Percentiles rank a stretch among this genome's conserved stretches.
Evolutionary conservation across 78 protist species (phyloP).

Genomic region (Pigoraptor vietnamica): DNA sequence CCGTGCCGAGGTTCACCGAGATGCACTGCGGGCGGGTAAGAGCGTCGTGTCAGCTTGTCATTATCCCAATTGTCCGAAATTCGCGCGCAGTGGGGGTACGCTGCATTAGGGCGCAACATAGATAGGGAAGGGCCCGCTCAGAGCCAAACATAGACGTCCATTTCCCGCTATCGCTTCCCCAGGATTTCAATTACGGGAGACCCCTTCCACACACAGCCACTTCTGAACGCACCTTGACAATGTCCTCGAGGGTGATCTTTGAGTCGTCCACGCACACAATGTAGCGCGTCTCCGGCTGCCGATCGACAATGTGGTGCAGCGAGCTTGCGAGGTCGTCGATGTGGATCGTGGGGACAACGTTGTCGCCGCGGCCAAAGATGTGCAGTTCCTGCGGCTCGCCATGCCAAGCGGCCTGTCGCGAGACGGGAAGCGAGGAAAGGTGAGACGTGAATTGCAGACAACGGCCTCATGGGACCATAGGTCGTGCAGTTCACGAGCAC

Average conservation of each 20-base stretch:
- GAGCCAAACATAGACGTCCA: too few relatives aligned
- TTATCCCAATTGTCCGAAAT: too few relatives aligned
- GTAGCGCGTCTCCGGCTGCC: slow-evolving; percentile 10
- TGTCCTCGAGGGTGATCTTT: background rate
- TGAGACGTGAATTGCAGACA: too few relatives aligned
- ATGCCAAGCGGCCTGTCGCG: slow-evolving; percentile 9
- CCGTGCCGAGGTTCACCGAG: slow-evolving; percentile 22
- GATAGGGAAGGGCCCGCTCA: too few relatives aligned
- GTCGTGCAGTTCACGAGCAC: too few relatives aligned
- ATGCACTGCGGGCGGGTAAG: background rate
- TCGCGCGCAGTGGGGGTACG: too few relatives aligned
- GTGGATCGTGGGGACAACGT: slow-evolving; percentile 55
- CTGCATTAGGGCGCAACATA: too few relatives aligned
- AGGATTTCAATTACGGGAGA: too few relatives aligned
- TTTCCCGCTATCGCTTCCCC: too few relatives aligned
- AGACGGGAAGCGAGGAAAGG: slow-evolving; percentile 24
- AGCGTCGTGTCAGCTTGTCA: too few relatives aligned
- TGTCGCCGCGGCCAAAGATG: slow-evolving; percentile 23
- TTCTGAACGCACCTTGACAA: slow-evolving; percentile 19
- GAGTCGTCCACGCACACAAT: slow-evolving; percentile 34
- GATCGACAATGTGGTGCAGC: background rate
- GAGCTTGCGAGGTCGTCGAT: slow-evolving; percentile 19
- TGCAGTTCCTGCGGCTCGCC: background rate
- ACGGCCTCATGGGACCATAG: too few relatives aligned
- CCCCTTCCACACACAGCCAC: too few relatives aligned